A percentile compares a stretch with the other conserved stretches of the same genome.
Conservation (phyloP, 345 rosid species). For the Arabis hirsuta region DNA sequence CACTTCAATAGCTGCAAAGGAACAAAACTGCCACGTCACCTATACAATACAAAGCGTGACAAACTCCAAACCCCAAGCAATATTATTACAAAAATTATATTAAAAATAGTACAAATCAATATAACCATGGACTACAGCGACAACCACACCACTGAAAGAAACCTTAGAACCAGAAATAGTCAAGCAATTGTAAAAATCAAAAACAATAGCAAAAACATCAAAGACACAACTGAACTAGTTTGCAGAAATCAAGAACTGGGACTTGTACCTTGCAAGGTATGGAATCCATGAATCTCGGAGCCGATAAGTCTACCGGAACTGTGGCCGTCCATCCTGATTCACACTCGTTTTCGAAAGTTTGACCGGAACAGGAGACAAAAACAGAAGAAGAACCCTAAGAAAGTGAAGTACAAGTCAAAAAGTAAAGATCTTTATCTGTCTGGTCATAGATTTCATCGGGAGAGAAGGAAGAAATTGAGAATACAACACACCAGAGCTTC, state of each 20-base stretch:
- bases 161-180: conserved; percentile 3
- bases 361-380: not conserved
- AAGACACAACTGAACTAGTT: not conserved
- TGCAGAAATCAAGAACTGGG: not conserved
- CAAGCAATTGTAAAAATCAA: conserved; percentile 11
- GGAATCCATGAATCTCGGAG: conserved; percentile 94
- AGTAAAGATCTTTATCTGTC: not conserved
- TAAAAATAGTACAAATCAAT: not conserved
- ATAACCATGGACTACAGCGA: not conserved
- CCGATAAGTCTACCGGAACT: conserved; percentile 55
- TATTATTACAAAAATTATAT: not conserved
- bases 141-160: not conserved
- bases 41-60: not conserved
- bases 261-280: conserved; percentile 60
- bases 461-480: conserved; percentile 3
- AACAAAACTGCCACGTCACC: conserved; percentile 34
- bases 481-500: not conserved
- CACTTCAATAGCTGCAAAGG: not conserved
- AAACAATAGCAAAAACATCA: not conserved
- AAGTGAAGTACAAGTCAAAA: conserved; percentile 13
- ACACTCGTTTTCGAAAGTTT: conserved; percentile 6
- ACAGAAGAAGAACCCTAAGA: conserved; percentile 11
- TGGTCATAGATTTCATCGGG: conserved; percentile 21
- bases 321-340: conserved; percentile 49
- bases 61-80: conserved; percentile 3